Conservation (phyloP, 2,329 filamentous ascomycete genomes). For the Epicoccum sorghinum region DNA sequence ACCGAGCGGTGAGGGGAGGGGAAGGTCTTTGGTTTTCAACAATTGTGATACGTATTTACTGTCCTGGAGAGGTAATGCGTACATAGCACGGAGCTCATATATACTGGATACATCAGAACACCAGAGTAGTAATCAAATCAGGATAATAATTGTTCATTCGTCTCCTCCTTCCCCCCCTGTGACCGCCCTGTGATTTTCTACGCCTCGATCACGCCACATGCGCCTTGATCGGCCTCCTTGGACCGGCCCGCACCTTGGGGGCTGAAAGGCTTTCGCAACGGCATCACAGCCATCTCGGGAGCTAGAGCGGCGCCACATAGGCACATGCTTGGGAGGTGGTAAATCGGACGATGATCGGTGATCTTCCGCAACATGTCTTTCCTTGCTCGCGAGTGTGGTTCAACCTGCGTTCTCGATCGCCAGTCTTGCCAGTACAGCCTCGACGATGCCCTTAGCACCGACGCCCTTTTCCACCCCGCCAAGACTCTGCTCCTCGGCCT, state of each 20-base stretch:
- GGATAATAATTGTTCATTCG: neutral
- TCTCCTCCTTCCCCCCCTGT: neutral
- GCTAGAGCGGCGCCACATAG: no score
- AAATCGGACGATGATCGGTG: no score
- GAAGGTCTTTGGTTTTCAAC: neutral
- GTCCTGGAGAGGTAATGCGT: constrained; percentile 21
- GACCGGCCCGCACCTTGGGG: neutral
- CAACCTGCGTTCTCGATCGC: constrained; percentile 34
- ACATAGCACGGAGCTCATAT: constrained; percentile 13
- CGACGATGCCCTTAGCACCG: constrained; percentile 41
- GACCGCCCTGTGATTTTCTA: neutral
- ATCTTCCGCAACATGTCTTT: no score
- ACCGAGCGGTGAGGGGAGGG: constrained; percentile 1
- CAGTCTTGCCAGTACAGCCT: constrained; percentile 36
- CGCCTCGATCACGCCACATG: neutral
- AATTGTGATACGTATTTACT: constrained; percentile 9
- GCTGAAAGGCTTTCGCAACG: neutral
- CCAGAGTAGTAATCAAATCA: constrained; percentile 1
- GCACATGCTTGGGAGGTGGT: neutral
- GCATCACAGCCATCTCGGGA: no score
- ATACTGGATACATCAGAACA: neutral
- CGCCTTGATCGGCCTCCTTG: neutral
- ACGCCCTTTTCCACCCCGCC: constrained; percentile 51
- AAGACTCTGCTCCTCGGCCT: constrained; percentile 64
- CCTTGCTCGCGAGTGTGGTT: neutral